Evolutionary conservation across 805 yeast species (phyloP).

Genomic region (Pichia membranifaciens): DNA sequence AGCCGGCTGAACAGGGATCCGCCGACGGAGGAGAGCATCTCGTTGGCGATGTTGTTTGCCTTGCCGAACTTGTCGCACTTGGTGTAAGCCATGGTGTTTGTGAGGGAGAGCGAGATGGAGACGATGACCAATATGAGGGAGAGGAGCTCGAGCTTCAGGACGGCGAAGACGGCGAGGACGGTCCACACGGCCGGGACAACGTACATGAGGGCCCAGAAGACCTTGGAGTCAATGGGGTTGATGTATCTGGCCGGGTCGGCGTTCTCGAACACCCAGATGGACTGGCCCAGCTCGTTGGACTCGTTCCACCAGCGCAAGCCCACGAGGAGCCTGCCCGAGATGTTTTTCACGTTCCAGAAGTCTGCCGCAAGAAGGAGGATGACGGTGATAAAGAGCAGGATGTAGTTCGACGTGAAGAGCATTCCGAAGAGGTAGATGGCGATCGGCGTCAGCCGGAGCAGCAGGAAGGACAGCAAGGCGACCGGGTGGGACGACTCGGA

Average conservation of each 20-base stretch:
- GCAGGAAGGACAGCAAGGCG: slow-evolving; percentile 62
- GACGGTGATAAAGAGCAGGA: slow-evolving; percentile 72
- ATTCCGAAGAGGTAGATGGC: slow-evolving; percentile 66
- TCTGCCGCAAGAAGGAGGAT: slow-evolving; percentile 78
- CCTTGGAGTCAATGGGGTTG: slow-evolving; percentile 86
- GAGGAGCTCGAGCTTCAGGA: slow-evolving; percentile 69
- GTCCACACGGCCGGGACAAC: slow-evolving; percentile 72
- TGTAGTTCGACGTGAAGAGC: slow-evolving; percentile 58
- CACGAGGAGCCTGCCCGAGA: slow-evolving; percentile 82
- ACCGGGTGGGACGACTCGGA: slow-evolving; percentile 76
- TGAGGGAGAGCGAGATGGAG: slow-evolving; percentile 65
- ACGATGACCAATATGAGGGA: slow-evolving; percentile 58
- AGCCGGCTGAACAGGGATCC: slow-evolving; percentile 39
- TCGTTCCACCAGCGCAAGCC: slow-evolving; percentile 99
- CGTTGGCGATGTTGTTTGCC: slow-evolving; percentile 62
- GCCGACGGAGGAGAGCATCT: slow-evolving; percentile 49
- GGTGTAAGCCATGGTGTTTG: slow-evolving; percentile 86
- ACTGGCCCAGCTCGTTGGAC: slow-evolving; percentile 54
- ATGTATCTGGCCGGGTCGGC: slow-evolving; percentile 68
- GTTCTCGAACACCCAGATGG: slow-evolving; percentile 83
- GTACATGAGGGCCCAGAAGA: slow-evolving; percentile 81
- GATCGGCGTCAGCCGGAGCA: slow-evolving; percentile 58
- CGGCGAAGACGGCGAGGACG: slow-evolving; percentile 66
- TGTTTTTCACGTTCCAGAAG: slow-evolving; percentile 90
- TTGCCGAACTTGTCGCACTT: slow-evolving; percentile 89